Evolutionary conservation across 495 filamentous ascomycete species (phyloP).

Genomic region (Annulohypoxylon moriforme): DNA sequence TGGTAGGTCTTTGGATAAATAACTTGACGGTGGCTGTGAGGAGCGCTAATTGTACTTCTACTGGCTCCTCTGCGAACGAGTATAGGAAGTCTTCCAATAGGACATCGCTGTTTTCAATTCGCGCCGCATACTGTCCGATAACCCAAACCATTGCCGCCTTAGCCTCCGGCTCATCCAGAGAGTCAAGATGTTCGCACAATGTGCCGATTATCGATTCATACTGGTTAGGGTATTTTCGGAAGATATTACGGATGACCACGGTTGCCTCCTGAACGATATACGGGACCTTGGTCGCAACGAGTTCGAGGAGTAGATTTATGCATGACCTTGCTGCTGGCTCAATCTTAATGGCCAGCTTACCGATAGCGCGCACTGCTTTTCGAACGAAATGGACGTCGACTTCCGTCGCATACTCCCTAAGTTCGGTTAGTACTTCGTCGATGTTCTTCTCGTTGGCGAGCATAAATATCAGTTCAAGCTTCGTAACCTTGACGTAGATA

Average conservation of each 20-base stretch:
- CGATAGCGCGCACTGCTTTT: conserved; percentile 96
- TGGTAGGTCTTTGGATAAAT: conserved; percentile 96
- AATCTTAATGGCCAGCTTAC: conserved; percentile 98
- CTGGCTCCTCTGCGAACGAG: conserved; percentile 90
- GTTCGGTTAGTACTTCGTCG: conserved; percentile 90
- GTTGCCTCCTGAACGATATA: conserved; percentile 99
- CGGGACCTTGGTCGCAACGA: conserved; percentile 98
- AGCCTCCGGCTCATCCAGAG: conserved; percentile 97
- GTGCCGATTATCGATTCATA: conserved; percentile 98
- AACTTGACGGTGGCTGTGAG: conserved; percentile 97
- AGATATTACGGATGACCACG: conserved; percentile 98
- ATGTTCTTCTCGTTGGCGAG: conserved; percentile 97
- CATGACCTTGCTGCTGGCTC: conserved; percentile 90
- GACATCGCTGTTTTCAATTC: conserved; percentile 95
- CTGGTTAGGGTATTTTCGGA: conserved; percentile 98
- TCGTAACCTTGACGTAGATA: conserved; percentile 99
- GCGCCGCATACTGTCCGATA: conserved; percentile 96
- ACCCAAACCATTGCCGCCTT: conserved; percentile 99
- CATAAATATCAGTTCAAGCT: conserved; percentile 99
- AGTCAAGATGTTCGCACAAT: conserved; percentile 95
- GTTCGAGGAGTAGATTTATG: conserved; percentile 90
- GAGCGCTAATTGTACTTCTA: conserved; percentile 94
- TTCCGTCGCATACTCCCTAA: conserved; percentile 97
- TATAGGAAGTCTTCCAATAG: conserved; percentile 95
- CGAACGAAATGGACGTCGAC: conserved; percentile 99